phyloP scores from a whole-genome alignment of 176 grass and related monocot species.

The Calamus simplicifolius region DNA sequence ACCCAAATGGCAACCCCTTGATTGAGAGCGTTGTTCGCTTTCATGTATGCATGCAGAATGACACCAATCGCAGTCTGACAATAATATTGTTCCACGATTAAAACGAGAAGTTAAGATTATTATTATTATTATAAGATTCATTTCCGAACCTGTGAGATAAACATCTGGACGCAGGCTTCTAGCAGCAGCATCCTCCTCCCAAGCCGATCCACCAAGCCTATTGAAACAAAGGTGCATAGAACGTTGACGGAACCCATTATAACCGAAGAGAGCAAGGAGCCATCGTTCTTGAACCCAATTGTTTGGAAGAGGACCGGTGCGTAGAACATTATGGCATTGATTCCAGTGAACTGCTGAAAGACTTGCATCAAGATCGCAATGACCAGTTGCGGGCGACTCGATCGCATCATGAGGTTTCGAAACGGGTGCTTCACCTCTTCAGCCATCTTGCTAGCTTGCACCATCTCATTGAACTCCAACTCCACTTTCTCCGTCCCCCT shows the following conservation, averaged over 20 bases:
- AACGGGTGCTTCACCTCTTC: slow-evolving; percentile 13
- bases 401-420: slow-evolving; percentile 21
- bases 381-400: slow-evolving; percentile 22
- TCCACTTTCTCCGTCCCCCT: slow-evolving; percentile 21
- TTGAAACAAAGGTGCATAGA: slow-evolving; percentile 15
- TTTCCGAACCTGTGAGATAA: slow-evolving; percentile 1
- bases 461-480: slow-evolving; percentile 32
- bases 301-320: slow-evolving; percentile 44
- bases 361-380: slow-evolving; percentile 36
- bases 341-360: slow-evolving; percentile 55
- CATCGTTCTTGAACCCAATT: slow-evolving; percentile 50
- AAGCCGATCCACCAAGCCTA: slow-evolving; percentile 18
- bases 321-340: slow-evolving; percentile 42
- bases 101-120: no score
- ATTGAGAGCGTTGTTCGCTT: no score
- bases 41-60: no score
- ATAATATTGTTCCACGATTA: no score
- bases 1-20: no score
- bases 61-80: no score
- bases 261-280: slow-evolving; percentile 29
- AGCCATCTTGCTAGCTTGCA: slow-evolving; percentile 22
- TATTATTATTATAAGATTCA: no score
- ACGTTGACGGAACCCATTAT: slow-evolving; percentile 23
- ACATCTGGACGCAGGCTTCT: slow-evolving; percentile 14
- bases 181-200: slow-evolving; percentile 21